These are phyloP conservation scores for Colletotrichum chrysophilum DNA, from an alignment of 2,329 filamentous ascomycete genomes.

Conservation along the genomic window DNA sequence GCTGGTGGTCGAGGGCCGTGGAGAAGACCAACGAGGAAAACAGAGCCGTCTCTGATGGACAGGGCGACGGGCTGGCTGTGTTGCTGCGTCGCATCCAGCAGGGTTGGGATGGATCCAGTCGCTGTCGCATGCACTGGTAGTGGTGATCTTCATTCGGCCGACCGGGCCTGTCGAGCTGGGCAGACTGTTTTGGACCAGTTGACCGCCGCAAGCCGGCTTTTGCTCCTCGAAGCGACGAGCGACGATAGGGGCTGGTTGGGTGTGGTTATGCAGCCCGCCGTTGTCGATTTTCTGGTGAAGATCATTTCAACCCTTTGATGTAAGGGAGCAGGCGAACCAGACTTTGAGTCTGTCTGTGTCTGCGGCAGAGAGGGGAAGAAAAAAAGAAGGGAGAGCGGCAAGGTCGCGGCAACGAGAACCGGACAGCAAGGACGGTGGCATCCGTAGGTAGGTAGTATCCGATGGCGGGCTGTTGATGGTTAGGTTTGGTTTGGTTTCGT, in stretches of 20 bases:
- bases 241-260: background rate
- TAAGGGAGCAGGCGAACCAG: background rate
- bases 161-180: conserved; percentile 1
- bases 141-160: conserved; percentile 18
- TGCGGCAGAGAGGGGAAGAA: background rate
- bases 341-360: background rate
- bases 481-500: background rate
- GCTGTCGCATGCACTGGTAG: background rate
- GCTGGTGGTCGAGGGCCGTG: background rate
- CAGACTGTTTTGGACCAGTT: background rate
- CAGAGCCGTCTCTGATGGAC: background rate
- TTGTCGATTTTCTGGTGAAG: background rate
- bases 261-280: background rate
- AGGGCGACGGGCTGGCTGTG: conserved; percentile 1
- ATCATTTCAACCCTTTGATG: background rate
- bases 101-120: background rate
- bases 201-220: background rate
- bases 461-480: background rate
- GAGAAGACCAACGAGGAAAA: background rate
- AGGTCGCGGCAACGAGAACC: background rate
- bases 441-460: background rate
- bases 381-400: background rate
- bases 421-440: background rate
- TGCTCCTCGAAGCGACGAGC: background rate
- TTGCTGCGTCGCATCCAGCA: background rate